Evolutionary conservation across 2,329 filamentous ascomycete species (phyloP).

Genomic region (Nemania sp.): DNA sequence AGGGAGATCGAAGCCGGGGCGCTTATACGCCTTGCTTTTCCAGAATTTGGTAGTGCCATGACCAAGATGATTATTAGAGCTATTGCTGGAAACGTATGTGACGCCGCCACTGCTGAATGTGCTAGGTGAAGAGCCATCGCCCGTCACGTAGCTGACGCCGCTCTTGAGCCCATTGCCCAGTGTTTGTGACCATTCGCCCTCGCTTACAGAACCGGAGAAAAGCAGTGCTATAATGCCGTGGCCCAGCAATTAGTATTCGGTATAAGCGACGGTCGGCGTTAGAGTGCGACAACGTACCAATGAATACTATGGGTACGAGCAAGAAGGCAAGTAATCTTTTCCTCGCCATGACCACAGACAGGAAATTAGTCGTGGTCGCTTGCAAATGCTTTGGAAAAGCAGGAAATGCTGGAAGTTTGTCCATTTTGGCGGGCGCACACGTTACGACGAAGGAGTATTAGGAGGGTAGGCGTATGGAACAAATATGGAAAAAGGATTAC

Average conservation of each 20-base stretch:
- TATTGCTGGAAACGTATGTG: constrained; percentile 35
- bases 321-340: constrained; percentile 34
- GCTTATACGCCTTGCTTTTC: constrained; percentile 35
- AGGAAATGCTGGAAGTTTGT: constrained; percentile 33
- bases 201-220: constrained; percentile 35
- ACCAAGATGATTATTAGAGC: constrained; percentile 22
- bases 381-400: constrained; percentile 27
- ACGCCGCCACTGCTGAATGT: constrained; percentile 25
- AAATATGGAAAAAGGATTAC: constrained; percentile 18
- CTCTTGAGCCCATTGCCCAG: constrained; percentile 35
- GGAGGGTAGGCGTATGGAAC: constrained; percentile 5
- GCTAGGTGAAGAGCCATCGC: constrained; percentile 18
- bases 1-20: constrained; percentile 38
- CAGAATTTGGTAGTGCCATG: constrained; percentile 32
- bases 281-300: constrained; percentile 26
- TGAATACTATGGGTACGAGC: constrained; percentile 35
- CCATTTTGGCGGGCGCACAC: constrained; percentile 21
- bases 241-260: constrained; percentile 20
- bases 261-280: background rate
- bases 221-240: constrained; percentile 28
- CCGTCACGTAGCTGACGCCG: constrained; percentile 32
- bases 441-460: constrained; percentile 2
- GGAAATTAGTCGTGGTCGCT: constrained; percentile 25
- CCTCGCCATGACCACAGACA: constrained; percentile 36
- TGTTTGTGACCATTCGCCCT: constrained; percentile 37